Evolutionary conservation across 2,329 filamentous ascomycete species (phyloP), one percentile per base, ranked within the genome.

Genomic region (Hysterium pulicare): DNA sequence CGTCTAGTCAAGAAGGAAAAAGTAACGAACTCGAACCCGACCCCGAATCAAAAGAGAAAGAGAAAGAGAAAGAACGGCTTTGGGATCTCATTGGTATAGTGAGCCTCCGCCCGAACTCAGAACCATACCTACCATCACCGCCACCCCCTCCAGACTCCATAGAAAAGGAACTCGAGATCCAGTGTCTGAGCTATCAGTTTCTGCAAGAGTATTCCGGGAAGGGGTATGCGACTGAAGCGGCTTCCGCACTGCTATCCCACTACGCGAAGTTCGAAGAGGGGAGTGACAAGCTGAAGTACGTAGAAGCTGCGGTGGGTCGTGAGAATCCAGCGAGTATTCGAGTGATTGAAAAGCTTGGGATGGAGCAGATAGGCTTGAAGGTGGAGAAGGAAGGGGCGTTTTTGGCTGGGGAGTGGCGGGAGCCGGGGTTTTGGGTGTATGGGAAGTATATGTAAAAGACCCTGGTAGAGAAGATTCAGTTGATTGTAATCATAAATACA

Each of bases 141-240:
- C 40, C 44, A 17, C 36, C 13, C 9, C 26, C 31, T 19, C 11
- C 20, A 6, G n/a, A 36, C 22, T 15, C 15, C n/a, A n/a, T n/a
- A n/a, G n/a, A n/a, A n/a, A n/a, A n/a, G n/a, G n/a, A n/a, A n/a
- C n/a, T n/a, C n/a, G n/a, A n/a, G n/a, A n/a, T n/a, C n/a, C n/a
- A n/a, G n/a, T n/a, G n/a, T n/a, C 5, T 62, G 5, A 59, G 57
- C 1, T 62, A 62, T 38, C 47, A 53, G 1, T 48, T 57, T 5
- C 55, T 59, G 19, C 33, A 41, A 4, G 26, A 38, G 2, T 42
- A 48, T 3, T 53, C 51, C 40, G 58, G 58, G 2, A 53, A 50
- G n/a, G 58, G 59, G 2, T 61, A 60, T 31, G 58, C 52, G 3
- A 64, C 57, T 1, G 59, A 64, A 46, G 53, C 58, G 6, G 44